Conservation (phyloP, 2,329 filamentous ascomycete genomes). For the Geosmithia putterillii region DNA sequence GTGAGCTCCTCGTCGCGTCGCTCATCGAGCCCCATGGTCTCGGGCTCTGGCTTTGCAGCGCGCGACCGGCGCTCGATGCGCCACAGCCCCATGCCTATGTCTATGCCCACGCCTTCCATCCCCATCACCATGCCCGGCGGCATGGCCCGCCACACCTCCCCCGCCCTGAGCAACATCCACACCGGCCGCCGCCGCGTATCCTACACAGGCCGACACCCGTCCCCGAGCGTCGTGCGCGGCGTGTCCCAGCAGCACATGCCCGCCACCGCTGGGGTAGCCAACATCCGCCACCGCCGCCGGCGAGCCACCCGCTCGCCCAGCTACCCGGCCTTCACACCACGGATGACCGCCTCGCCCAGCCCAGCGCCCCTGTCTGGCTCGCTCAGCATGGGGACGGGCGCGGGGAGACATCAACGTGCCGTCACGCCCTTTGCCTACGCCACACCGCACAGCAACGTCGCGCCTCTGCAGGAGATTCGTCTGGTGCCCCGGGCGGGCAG, state of each 20-base stretch:
- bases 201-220: slow-evolving; percentile 16
- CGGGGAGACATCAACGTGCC: slow-evolving; percentile 22
- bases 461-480: slow-evolving; percentile 28
- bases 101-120: slow-evolving; percentile 30
- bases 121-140: slow-evolving; percentile 33
- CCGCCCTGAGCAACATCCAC: slow-evolving; percentile 25
- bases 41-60: too few relatives aligned
- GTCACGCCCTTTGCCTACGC: slow-evolving; percentile 59
- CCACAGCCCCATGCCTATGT: slow-evolving; percentile 12
- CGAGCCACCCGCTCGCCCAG: slow-evolving; percentile 50
- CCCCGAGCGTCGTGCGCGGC: slow-evolving; percentile 14
- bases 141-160: slow-evolving; percentile 20
- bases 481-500: slow-evolving; percentile 15
- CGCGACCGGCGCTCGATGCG: slow-evolving; percentile 24
- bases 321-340: slow-evolving; percentile 38
- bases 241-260: slow-evolving; percentile 12
- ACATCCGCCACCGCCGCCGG: slow-evolving; percentile 37
- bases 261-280: too few relatives aligned
- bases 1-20: slow-evolving; percentile 8
- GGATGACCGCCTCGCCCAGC: slow-evolving; percentile 38
- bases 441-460: slow-evolving; percentile 56
- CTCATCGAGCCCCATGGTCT: slow-evolving; percentile 14
- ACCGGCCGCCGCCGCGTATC: not conserved
- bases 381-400: too few relatives aligned
- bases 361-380: slow-evolving; percentile 23